Evolutionary conservation across 2,329 filamentous ascomycete species (phyloP), one percentile per base, ranked within the genome.

Genomic region (Fusarium proliferatum): DNA sequence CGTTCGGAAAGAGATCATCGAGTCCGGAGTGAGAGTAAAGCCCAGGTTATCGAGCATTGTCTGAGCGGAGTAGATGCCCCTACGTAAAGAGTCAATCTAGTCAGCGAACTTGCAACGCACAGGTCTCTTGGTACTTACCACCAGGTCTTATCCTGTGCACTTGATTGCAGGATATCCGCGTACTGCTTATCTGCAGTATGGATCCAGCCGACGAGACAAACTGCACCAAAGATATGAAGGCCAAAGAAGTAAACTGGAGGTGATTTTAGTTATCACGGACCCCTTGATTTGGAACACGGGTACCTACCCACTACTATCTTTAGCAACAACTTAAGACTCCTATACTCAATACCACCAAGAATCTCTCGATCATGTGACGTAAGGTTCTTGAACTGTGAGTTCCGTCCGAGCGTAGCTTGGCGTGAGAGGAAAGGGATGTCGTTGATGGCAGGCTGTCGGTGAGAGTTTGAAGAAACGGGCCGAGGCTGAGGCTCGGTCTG

Each of bases 11-110:
- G 80, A 80, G 15, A 86, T 78, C 85, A 88, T 88, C 6, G 86
- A 88, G 63, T 88, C 86, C 0, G 88, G 86, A 0, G 87, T 87
- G 6, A 89, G 80, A 0, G 62, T 64, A 5, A 88, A 85, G 16
- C 88, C 88, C 1, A 88, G 82, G 65, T 89, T 89, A 58, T 84
- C 79, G 19, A 84, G 77, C 80, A 87, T 87, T 0, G 87, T 88
- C 64, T 87, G 85, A 1, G 86, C 80, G 0, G 86, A 85, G 75
- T 85, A 88, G 42, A 87, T 81, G 6, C 81, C 84, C 85, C 85
- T 85, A 5, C 4, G 10, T n/a, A 3, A 26, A 9, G 16, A 9
- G 26, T 26, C 26, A 26, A 8, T 7, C 15, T 19, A 8, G 9
- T 30, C 9, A 23, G 17, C 10, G 1, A 8, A 26, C 26, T 26